phyloP scores from a whole-genome alignment of 129 eudicot species.

The Chrysanthemum seticuspe region DNA sequence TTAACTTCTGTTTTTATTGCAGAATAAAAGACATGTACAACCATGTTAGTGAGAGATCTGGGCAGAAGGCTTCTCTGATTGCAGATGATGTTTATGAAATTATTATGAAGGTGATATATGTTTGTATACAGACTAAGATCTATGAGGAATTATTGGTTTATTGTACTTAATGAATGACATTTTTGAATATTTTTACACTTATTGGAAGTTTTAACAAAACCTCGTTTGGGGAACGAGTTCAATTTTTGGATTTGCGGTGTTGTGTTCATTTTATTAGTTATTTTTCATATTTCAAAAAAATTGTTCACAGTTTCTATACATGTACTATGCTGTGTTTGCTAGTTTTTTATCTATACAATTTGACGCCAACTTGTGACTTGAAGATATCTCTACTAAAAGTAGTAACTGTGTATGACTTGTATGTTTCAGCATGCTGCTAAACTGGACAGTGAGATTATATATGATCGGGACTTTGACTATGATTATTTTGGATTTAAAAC shows the following conservation, averaged over 20 bases:
- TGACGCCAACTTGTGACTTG: background rate
- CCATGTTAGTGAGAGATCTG: constrained; percentile 58
- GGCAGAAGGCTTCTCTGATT: constrained; percentile 63
- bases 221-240: background rate
- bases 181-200: background rate
- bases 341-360: background rate
- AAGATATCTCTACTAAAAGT: background rate
- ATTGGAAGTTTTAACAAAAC: background rate
- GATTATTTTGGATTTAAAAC: constrained; percentile 95
- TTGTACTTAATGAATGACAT: background rate
- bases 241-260: background rate
- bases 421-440: constrained; percentile 71
- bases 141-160: background rate
- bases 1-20: constrained; percentile 4
- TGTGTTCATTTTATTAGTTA: no score
- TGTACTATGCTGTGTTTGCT: background rate
- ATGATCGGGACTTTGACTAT: constrained; percentile 88
- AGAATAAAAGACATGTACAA: constrained; percentile 64
- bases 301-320: background rate
- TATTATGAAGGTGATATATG: constrained; percentile 56
- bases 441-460: constrained; percentile 89
- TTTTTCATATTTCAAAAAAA: background rate
- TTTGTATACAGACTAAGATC: background rate
- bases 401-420: constrained; percentile 15
- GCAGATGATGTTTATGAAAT: constrained; percentile 77